Percentiles rank a stretch among this genome's conserved stretches.
phyloP scores from a whole-genome alignment of 441 rosid genomes.

The Gossypium trilobum region DNA sequence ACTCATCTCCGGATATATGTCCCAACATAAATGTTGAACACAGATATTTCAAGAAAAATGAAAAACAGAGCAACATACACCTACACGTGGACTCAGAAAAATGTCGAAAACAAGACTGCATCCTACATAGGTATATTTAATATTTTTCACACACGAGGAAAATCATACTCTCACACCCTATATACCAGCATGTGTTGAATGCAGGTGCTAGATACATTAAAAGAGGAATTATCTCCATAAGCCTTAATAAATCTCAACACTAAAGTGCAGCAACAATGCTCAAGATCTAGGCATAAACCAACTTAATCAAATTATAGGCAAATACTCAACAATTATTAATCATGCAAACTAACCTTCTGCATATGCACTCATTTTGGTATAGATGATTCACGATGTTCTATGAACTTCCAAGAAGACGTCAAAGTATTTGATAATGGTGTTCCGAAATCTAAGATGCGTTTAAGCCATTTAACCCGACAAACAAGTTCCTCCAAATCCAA shows the following conservation, averaged over 20 bases:
- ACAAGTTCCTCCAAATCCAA: slow-evolving; percentile 57
- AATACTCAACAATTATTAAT: background rate
- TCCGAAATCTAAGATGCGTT: slow-evolving; percentile 29
- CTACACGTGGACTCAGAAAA: background rate
- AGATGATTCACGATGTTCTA: slow-evolving; percentile 25
- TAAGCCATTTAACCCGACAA: slow-evolving; percentile 53
- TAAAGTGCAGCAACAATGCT: background rate
- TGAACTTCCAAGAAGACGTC: slow-evolving; percentile 35
- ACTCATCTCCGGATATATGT: background rate
- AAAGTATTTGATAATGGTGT: slow-evolving; percentile 20
- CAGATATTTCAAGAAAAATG: background rate
- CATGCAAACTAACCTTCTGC: slow-evolving; percentile 2
- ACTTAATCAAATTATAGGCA: background rate
- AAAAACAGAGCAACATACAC: background rate
- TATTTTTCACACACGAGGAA: background rate
- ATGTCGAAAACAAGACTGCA: background rate
- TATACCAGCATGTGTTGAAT: background rate
- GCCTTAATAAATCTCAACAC: background rate
- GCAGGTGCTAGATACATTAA: background rate
- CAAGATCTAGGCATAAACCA: background rate
- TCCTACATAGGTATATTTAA: background rate
- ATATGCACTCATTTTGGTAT: slow-evolving; percentile 16
- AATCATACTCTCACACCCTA: background rate
- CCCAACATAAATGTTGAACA: background rate
- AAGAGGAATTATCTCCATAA: background rate